phyloP scores from a whole-genome alignment of 768 basidiomycete genomes.

The Pleurotus salmoneostramineus region DNA sequence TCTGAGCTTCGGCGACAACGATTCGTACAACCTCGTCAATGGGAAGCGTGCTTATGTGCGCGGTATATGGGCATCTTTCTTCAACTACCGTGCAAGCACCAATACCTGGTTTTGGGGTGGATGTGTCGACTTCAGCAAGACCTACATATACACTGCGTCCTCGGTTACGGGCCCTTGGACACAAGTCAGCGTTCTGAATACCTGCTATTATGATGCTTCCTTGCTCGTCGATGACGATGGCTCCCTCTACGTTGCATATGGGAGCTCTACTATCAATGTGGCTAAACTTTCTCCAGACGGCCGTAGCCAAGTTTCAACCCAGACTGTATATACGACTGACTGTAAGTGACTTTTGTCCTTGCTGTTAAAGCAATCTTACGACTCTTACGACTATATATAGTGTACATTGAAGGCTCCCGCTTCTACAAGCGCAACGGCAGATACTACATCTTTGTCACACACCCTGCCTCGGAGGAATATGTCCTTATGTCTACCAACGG shows the following conservation, averaged over 20 bases:
- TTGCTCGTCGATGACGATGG: conserved; percentile 14
- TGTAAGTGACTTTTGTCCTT: not conserved
- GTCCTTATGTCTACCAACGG: conserved; percentile 10
- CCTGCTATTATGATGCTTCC: conserved; percentile 15
- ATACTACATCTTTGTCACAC: conserved; percentile 16
- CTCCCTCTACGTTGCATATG: conserved; percentile 14
- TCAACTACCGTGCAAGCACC: conserved; percentile 11
- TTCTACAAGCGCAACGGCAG: conserved; percentile 14
- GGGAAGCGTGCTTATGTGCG: conserved; percentile 14
- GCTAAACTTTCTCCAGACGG: conserved; percentile 13
- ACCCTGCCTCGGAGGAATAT: conserved; percentile 8
- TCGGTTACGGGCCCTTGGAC: conserved; percentile 13
- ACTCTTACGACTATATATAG: not conserved
- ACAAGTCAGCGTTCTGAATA: conserved; percentile 10
- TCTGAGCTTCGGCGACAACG: conserved; percentile 11
- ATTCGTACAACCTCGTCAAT: conserved; percentile 12
- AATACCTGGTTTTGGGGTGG: conserved; percentile 16
- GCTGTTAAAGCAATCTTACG: not conserved
- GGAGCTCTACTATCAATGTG: conserved; percentile 9
- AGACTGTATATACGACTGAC: conserved; percentile 7
- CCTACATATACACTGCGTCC: conserved; percentile 13
- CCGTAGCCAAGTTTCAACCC: conserved; percentile 8
- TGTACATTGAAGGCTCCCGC: conserved; percentile 13
- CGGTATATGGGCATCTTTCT: conserved; percentile 16
- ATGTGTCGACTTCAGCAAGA: conserved; percentile 13